phyloP scores from a whole-genome alignment of 768 basidiomycete genomes.

The Amyloporia xantha region DNA sequence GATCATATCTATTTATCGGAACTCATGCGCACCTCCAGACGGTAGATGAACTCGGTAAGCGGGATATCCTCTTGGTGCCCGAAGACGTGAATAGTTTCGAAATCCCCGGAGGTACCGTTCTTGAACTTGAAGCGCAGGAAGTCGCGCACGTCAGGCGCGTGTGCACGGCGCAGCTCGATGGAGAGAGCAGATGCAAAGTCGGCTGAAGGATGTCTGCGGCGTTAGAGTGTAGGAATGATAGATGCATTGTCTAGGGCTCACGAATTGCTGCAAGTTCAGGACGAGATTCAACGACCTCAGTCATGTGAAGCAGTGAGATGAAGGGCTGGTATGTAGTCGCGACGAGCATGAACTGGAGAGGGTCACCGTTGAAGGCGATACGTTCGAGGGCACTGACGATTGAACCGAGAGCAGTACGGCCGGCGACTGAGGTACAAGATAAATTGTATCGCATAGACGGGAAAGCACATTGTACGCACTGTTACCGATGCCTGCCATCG shows the following conservation, averaged over 20 bases:
- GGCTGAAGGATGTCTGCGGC: constrained; percentile 36
- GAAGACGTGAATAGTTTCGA: constrained; percentile 67
- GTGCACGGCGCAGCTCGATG: constrained; percentile 73
- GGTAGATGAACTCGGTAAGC: constrained; percentile 80
- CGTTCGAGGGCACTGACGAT: constrained; percentile 67
- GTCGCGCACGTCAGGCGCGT: constrained; percentile 69
- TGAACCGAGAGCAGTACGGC: constrained; percentile 69
- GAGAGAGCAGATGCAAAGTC: constrained; percentile 68
- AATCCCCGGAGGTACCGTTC: constrained; percentile 65
- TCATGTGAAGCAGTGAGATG: constrained; percentile 80
- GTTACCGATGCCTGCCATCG: constrained; percentile 68
- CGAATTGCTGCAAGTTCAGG: constrained; percentile 60
- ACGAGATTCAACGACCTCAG: constrained; percentile 50
- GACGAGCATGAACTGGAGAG: constrained; percentile 71
- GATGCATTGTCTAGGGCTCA: constrained; percentile 37
- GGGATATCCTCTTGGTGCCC: constrained; percentile 72
- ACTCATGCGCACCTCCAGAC: constrained; percentile 67
- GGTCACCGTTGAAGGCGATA: constrained; percentile 74
- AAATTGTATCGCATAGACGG: not conserved
- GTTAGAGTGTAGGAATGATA: not conserved
- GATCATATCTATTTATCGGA: constrained; percentile 4
- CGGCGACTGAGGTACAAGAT: constrained; percentile 55
- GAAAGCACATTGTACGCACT: constrained; percentile 38
- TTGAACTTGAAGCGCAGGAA: constrained; percentile 82
- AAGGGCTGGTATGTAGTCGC: constrained; percentile 88